Conservation (phyloP, 805 yeast genomes). For the Cyberlindnera sargentensis region DNA sequence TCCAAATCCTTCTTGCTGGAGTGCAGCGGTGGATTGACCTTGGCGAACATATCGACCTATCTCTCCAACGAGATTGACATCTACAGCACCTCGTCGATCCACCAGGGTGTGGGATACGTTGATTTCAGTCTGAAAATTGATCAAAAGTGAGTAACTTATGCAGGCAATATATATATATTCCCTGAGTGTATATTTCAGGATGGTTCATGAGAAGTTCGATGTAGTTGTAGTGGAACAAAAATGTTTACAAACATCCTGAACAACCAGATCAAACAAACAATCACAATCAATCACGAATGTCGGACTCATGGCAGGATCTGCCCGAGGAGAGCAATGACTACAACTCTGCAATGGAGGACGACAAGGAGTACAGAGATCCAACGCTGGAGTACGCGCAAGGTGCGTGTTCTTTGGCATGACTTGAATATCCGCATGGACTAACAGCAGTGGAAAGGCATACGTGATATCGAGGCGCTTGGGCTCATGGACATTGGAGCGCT, state of each 20-base stretch:
- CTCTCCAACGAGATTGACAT: conserved; percentile 79
- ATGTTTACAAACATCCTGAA: too few species aligned
- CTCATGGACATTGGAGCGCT: conserved; percentile 69
- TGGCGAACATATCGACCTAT: conserved; percentile 55
- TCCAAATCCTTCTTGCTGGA: conserved; percentile 59
- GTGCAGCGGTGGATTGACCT: conserved; percentile 86
- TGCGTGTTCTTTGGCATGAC: not conserved
- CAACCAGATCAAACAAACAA: too few species aligned
- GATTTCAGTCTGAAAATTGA: conserved; percentile 81
- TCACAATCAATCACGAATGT: conserved; percentile 9
- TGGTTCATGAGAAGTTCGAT: too few species aligned
- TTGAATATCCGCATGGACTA: not conserved
- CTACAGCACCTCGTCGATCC: conserved; percentile 85
- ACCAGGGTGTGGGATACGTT: conserved; percentile 80
- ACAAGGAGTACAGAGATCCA: conserved; percentile 5
- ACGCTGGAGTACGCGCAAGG: conserved; percentile 15
- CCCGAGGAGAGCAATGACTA: conserved; percentile 12
- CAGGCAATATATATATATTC: not conserved
- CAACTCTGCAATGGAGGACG: not conserved
- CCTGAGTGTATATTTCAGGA: too few species aligned
- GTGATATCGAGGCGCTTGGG: conserved; percentile 49
- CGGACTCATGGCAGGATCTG: conserved; percentile 26
- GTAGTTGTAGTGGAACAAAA: too few species aligned
- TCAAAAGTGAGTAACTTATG: conserved; percentile 14
- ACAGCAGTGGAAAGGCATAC: conserved; percentile 33